Percentiles rank a stretch among this genome's conserved stretches.
Conservation (phyloP, 2,329 filamentous ascomycete species). For the Plectosphaerella sp. region DNA sequence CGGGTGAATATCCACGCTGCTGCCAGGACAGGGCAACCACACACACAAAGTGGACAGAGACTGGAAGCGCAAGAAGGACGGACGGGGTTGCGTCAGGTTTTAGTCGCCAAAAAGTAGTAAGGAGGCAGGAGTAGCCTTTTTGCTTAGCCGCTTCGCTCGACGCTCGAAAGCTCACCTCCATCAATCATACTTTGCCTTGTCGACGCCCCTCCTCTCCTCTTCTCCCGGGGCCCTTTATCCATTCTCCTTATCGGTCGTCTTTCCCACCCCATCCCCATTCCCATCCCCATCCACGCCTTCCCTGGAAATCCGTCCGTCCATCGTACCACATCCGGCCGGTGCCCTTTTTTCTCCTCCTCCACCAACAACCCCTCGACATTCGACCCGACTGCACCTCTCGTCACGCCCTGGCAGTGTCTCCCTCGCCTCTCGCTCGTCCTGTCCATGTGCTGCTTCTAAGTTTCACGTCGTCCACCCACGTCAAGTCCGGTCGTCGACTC, state of each 20-base stretch:
- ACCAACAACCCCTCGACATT: neutral
- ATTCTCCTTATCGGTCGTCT: neutral
- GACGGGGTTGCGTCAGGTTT: neutral
- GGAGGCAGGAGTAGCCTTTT: neutral
- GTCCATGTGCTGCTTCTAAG: slow-evolving; percentile 1
- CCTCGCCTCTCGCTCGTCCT: neutral
- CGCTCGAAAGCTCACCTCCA: neutral
- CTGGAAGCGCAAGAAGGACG: too few relatives aligned
- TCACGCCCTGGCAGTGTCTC: neutral
- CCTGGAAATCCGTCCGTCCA: slow-evolving; percentile 5
- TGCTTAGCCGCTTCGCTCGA: slow-evolving; percentile 1
- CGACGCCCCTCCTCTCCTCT: neutral
- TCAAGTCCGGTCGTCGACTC: slow-evolving; percentile 10
- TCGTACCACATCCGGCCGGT: neutral
- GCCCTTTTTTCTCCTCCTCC: neutral
- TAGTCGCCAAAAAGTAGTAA: too few relatives aligned
- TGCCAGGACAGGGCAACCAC: too few relatives aligned
- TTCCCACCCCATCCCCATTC: slow-evolving; percentile 1
- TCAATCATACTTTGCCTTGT: slow-evolving; percentile 2
- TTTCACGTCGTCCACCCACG: too few relatives aligned
- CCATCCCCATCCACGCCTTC: slow-evolving; percentile 3
- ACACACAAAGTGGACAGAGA: too few relatives aligned
- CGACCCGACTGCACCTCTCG: neutral
- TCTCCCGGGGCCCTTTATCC: neutral
- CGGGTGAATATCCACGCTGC: neutral